Evolutionary conservation across 2,329 filamentous ascomycete species (phyloP).

Genomic region (Hypomyces perniciosus): DNA sequence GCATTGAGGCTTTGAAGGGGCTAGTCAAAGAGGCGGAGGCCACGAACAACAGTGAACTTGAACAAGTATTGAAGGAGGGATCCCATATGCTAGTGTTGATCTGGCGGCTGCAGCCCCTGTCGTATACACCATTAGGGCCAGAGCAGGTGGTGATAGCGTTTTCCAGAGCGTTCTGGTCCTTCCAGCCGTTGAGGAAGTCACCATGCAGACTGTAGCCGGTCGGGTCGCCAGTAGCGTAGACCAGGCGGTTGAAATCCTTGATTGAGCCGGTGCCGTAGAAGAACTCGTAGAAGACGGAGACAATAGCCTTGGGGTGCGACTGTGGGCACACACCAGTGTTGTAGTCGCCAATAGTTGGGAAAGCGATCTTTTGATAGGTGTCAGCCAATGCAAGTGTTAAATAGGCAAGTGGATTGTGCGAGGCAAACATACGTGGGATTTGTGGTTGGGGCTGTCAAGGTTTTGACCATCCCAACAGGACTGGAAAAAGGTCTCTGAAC

Average conservation of each 20-base stretch:
- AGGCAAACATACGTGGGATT: constrained; percentile 40
- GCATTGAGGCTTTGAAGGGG: constrained; percentile 75
- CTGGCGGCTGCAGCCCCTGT: constrained; percentile 20
- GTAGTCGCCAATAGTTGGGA: constrained; percentile 18
- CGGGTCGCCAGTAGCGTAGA: constrained; percentile 23
- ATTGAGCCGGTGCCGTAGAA: constrained; percentile 35
- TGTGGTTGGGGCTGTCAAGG: constrained; percentile 48
- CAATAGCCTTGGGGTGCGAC: constrained; percentile 37
- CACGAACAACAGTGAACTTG: constrained; percentile 56
- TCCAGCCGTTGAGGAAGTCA: constrained; percentile 26
- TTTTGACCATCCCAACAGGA: constrained; percentile 58
- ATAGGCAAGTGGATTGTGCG: no score
- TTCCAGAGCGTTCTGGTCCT: constrained; percentile 22
- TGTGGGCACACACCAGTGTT: constrained; percentile 14
- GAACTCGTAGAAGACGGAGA: constrained; percentile 41
- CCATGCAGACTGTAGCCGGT: constrained; percentile 26
- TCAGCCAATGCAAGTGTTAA: background rate
- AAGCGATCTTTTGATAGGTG: constrained; percentile 19
- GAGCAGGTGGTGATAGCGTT: constrained; percentile 22
- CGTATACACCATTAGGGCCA: constrained; percentile 19
- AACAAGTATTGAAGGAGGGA: constrained; percentile 63
- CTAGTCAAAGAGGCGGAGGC: constrained; percentile 81
- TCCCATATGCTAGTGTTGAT: no score
- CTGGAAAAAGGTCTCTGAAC: constrained; percentile 52
- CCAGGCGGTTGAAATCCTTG: constrained; percentile 22